Base-by-base conservation (phyloP, 2,329 filamentous ascomycete species). In the Botrytis sinoallii region DNA sequence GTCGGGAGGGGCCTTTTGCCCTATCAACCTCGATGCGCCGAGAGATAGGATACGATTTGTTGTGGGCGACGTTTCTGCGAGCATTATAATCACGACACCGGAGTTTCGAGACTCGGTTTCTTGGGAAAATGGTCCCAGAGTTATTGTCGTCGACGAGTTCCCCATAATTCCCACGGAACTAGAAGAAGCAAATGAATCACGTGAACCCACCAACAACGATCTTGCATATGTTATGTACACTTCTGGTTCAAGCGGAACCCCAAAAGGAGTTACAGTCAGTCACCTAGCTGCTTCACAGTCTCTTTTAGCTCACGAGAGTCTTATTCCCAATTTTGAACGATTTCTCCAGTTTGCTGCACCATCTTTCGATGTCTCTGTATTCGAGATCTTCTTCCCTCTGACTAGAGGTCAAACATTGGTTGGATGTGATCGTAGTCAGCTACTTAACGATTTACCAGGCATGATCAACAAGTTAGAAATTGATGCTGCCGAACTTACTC, bases 211-310 rank as follows among this genome's bases (percentile, higher is more conserved):
- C 6, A 69, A 74, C 22, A 63, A 76, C 22, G 77, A 81, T 74
- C 81, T 95, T 38, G 94, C 95, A 38, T 98, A 98, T 84, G 89
- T 97, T 74, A 94, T 97, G 90, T 98, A 97, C 81, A 97, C 95
- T 0, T 97, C 93, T 64, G 94, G 94, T 4, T 97, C 93, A 8
- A 97, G 94, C 0, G 95, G 95, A 20, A 89, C 90, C 7, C 95
- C 95, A 0, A 98, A 98, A 84, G 95, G 94, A 0, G 95, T 98
- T 38, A 88, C 88, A 3, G 86, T 98, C 44, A 94, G 93, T 44
- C 95, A 98, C 83, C 84, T 86, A 42, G 93, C 95, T 25, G 94
- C 88, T 12, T 92, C 93, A 0, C 95, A 97, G 81, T 93, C 92
- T 73, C 83, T 98, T 12, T 86, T 97, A 61, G 93, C 93, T 3